Base-by-base conservation (phyloP, 2,329 filamentous ascomycete species). In the Cordyceps fumosorosea region DNA sequence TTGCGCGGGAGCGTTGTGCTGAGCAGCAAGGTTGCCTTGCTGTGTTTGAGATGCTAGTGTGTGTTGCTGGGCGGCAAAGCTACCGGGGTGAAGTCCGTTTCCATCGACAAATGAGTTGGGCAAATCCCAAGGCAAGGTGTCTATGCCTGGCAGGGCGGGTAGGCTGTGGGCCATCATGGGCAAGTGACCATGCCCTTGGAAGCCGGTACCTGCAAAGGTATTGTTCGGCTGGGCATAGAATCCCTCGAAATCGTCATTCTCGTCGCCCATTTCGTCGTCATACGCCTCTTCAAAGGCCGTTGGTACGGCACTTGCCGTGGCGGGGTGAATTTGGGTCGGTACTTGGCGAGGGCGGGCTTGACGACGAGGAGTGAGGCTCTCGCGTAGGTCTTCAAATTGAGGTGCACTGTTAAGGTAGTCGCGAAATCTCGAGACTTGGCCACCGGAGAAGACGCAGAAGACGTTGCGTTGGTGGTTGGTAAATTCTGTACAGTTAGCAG, bases 401-500 rank as follows among this genome's bases (percentile, higher is more conserved):
- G 75, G 72, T 12, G 78, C 76, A 0, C 73, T 78, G 66, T 92
- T 96, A 45, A 99, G 81, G 71, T 92, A 90, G 32, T 88, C 83
- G 48, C 93, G 88, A 29, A 99, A 84, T 47, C 85, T 84, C 48
- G 80, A 79, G 2, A 99, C 93, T 61, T 93, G 93, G 29, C 85
- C 83, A 6, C 95, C 93, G 1, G 93, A 97, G 74, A 99, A 99
- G 60, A 99, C 95, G 71, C 95, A 99, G 73, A 99, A 99, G 8
- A 98, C 91, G 58, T 93, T 89, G 65, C 95, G 87, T 74, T 99
- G 95, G 71, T 97, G 92, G 53, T 93, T 89, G 20, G 93, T 98
- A 73, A 99, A 99, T 75, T 98, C 95, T 87, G 62, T 3, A 18
- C n/a, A 24, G 64, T 77, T 60, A 77, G 72, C 56, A 62, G 47